phyloP scores from a whole-genome alignment of 2,329 filamentous ascomycete species.

The Phoma herbarum region DNA sequence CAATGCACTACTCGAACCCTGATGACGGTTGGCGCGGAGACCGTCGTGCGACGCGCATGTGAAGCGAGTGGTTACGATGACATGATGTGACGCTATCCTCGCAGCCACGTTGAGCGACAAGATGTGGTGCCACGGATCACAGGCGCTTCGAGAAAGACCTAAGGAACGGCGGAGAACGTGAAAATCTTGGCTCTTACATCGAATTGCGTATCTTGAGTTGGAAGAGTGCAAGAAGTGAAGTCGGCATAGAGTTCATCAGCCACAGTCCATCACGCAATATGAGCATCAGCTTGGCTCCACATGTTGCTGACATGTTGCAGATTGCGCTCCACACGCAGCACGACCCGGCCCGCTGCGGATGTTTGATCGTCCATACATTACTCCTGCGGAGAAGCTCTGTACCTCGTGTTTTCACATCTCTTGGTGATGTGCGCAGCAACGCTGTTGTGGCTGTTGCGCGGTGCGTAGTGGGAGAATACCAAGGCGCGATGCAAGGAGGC shows the following conservation, averaged over 20 bases:
- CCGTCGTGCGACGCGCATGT: not conserved
- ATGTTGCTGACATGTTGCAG: conserved; percentile 16
- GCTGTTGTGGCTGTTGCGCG: conserved; percentile 2
- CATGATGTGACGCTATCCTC: conserved; percentile 6
- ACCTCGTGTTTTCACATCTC: not conserved
- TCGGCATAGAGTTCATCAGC: conserved; percentile 21
- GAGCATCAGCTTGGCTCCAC: conserved; percentile 20
- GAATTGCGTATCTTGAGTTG: not conserved
- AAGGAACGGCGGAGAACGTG: not conserved
- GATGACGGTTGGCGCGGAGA: conserved; percentile 1
- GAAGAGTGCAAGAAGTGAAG: conserved; percentile 10
- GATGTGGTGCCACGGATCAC: conserved; percentile 14
- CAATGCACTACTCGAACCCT: not conserved
- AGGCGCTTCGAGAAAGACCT: conserved; percentile 13
- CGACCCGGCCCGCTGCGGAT: conserved; percentile 17
- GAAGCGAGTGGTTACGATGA: not conserved
- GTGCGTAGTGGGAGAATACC: not conserved
- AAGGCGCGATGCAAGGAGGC: conserved; percentile 5
- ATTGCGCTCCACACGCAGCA: conserved; percentile 8
- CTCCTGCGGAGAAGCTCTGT: not conserved
- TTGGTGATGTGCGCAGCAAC: conserved; percentile 1
- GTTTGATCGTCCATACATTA: conserved; percentile 7
- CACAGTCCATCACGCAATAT: conserved; percentile 18
- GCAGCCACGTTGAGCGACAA: conserved; percentile 12
- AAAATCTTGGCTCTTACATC: not conserved